Conservation (phyloP, 176 grass and related monocot species). For the Microstegium vimineum region DNA sequence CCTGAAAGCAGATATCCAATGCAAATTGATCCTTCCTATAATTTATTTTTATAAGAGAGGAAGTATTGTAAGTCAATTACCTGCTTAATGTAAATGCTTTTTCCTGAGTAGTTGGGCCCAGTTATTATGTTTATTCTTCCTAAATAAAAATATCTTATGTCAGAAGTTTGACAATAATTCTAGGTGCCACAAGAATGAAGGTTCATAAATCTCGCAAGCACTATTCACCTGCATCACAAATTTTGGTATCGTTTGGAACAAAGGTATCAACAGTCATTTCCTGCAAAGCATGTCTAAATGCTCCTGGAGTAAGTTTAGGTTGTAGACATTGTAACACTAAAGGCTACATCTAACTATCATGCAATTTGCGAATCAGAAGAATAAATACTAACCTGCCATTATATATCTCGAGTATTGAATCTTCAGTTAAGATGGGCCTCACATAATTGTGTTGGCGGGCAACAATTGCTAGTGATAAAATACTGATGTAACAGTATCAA, state of each 20-base stretch:
- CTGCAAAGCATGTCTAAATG: constrained; percentile 92
- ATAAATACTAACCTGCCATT: constrained; percentile 80
- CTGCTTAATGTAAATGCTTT: constrained; percentile 99
- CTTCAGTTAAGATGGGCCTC: constrained; percentile 82
- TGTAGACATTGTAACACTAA: neutral
- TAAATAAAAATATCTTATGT: constrained; percentile 30
- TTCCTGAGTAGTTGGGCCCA: constrained; percentile 96
- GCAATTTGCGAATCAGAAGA: neutral
- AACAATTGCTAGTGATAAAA: constrained; percentile 84
- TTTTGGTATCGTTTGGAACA: constrained; percentile 91
- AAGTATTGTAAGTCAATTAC: constrained; percentile 37
- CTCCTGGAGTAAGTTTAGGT: constrained; percentile 10
- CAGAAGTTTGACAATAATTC: neutral
- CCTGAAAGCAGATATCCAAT: constrained; percentile 54
- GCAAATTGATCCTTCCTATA: neutral
- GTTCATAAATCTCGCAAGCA: neutral
- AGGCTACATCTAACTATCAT: neutral
- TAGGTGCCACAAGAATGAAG: neutral
- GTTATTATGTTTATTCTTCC: constrained; percentile 97
- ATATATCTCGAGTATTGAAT: constrained; percentile 75
- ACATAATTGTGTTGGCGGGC: constrained; percentile 85
- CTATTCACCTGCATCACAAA: constrained; percentile 52
- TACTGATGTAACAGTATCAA: constrained; percentile 44
- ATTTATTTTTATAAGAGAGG: neutral
- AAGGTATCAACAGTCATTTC: constrained; percentile 98